Percentiles rank a stretch among this genome's conserved stretches.
Conservation (phyloP, 2,329 filamentous ascomycete genomes). For the Microcera coccophila region DNA sequence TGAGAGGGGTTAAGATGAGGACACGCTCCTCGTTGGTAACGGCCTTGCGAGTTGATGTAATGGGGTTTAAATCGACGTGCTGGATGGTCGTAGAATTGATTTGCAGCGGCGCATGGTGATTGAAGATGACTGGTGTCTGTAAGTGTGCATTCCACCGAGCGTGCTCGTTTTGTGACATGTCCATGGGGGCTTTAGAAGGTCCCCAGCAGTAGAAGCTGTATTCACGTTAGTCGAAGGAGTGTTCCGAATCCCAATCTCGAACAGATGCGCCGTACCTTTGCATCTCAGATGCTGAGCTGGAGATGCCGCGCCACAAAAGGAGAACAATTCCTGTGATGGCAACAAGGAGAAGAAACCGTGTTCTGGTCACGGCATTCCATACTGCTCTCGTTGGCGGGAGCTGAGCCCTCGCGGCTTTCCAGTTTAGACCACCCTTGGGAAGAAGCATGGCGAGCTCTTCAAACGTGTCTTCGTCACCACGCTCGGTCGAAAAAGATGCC, state of each 20-base stretch:
- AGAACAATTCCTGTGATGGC: slow-evolving; percentile 67
- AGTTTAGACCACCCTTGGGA: slow-evolving; percentile 83
- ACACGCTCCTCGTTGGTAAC: slow-evolving; percentile 78
- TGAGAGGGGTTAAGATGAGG: slow-evolving; percentile 86
- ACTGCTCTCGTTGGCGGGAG: slow-evolving; percentile 74
- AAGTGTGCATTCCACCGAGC: slow-evolving; percentile 84
- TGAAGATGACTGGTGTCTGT: slow-evolving; percentile 92
- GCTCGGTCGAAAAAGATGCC: slow-evolving; percentile 8
- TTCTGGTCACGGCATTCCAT: slow-evolving; percentile 67
- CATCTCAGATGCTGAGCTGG: slow-evolving; percentile 77
- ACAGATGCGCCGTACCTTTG: slow-evolving; percentile 63
- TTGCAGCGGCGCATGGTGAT: slow-evolving; percentile 84
- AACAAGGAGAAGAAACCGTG: slow-evolving; percentile 72
- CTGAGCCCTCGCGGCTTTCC: slow-evolving; percentile 81
- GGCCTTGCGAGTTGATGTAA: slow-evolving; percentile 77
- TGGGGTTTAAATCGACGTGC: slow-evolving; percentile 77
- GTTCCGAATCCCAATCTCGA: background rate
- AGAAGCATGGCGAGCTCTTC: slow-evolving; percentile 67
- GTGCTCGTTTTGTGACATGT: slow-evolving; percentile 89
- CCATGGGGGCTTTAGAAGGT: slow-evolving; percentile 89
- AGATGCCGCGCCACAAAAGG: slow-evolving; percentile 84
- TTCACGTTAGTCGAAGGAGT: slow-evolving; percentile 12
- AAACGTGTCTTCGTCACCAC: slow-evolving; percentile 15
- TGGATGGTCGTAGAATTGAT: slow-evolving; percentile 78
- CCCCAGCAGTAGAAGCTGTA: slow-evolving; percentile 95